phyloP scores from a whole-genome alignment of 2,329 filamentous ascomycete genomes.

The Scytalidium lignicola region DNA sequence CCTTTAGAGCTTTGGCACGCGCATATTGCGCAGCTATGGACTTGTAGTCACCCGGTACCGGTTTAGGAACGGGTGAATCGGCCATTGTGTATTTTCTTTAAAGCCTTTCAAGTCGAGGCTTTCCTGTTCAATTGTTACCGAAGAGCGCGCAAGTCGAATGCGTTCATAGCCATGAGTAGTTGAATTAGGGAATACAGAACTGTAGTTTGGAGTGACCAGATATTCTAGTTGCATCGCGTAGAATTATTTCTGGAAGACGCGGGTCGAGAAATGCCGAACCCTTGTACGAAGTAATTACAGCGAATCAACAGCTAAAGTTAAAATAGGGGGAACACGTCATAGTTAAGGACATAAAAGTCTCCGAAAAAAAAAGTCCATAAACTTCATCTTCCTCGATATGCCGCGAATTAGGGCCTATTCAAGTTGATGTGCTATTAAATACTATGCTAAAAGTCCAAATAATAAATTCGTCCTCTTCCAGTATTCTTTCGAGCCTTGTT shows the following conservation, averaged over 20 bases:
- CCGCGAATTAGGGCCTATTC: no score
- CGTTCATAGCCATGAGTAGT: neutral
- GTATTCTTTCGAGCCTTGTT: slow-evolving; percentile 65
- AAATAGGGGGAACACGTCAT: neutral
- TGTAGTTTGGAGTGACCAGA: neutral
- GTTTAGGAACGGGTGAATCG: slow-evolving; percentile 16
- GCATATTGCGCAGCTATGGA: slow-evolving; percentile 27
- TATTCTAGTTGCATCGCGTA: no score
- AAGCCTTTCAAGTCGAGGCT: neutral
- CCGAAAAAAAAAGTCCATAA: no score
- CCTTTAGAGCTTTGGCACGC: slow-evolving; percentile 24
- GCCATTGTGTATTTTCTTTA: slow-evolving; percentile 10
- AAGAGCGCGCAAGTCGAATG: neutral
- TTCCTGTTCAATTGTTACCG: neutral
- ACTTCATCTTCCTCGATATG: no score
- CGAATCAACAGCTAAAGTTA: neutral
- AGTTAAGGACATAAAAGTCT: no score
- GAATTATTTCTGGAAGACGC: neutral
- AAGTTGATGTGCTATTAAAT: no score
- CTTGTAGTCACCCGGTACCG: slow-evolving; percentile 21
- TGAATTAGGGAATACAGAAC: neutral
- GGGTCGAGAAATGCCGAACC: neutral
- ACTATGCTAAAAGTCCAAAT: slow-evolving; percentile 65
- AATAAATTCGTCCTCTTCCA: slow-evolving; percentile 78
- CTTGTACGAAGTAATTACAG: neutral